These are phyloP conservation scores for Mycena haematopus DNA, from an alignment of 768 basidiomycete species.

Conservation along the genomic window DNA sequence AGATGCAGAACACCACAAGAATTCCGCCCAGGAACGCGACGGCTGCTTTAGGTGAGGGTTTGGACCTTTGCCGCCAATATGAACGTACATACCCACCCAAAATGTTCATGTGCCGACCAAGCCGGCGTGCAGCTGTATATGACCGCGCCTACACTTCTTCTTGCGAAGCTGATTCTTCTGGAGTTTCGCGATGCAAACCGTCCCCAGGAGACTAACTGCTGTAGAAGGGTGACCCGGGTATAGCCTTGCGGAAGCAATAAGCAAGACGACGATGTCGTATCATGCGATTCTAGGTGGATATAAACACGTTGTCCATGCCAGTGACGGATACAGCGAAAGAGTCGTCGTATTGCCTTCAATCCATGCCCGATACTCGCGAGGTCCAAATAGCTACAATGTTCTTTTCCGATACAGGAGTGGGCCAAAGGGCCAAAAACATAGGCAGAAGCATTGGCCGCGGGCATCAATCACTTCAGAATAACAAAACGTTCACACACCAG, in stretches of 20 bases:
- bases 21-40: not conserved
- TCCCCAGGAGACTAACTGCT: not conserved
- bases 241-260: no score
- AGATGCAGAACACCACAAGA: no score
- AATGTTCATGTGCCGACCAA: not conserved
- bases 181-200: not conserved
- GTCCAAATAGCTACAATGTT: not conserved
- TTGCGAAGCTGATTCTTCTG: not conserved
- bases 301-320: not conserved
- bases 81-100: not conserved
- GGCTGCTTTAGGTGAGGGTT: not conserved
- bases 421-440: not conserved
- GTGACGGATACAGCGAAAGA: not conserved
- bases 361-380: conserved; percentile 4
- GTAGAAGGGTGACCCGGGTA: not conserved
- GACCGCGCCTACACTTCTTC: not conserved
- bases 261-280: no score
- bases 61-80: not conserved
- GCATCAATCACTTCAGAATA: conserved; percentile 18
- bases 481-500: conserved; percentile 30
- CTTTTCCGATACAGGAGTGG: conserved; percentile 9
- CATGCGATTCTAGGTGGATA: no score
- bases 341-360: not conserved
- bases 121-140: not conserved
- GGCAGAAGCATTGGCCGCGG: not conserved